phyloP scores from a whole-genome alignment of 2,329 filamentous ascomycete genomes.

The Tolypocladium album region DNA sequence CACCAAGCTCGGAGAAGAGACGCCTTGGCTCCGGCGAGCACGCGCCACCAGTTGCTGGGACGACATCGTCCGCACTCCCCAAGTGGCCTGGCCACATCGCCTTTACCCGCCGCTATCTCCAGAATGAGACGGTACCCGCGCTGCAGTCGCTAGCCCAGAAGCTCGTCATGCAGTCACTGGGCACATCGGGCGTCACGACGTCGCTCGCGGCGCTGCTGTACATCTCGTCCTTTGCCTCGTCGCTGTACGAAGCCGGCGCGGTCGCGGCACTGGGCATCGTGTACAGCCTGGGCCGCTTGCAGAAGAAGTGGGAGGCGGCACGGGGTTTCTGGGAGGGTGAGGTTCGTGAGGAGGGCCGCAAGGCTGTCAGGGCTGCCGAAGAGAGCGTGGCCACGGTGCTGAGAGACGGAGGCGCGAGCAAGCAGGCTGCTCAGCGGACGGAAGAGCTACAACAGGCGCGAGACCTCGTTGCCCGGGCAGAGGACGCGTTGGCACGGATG shows the following conservation, averaged over 20 bases:
- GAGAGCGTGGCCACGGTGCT: conserved; percentile 38
- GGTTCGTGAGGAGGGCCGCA: conserved; percentile 56
- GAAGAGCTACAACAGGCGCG: conserved; percentile 28
- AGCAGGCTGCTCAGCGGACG: conserved; percentile 12
- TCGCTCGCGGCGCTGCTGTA: conserved; percentile 47
- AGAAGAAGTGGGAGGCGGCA: conserved; percentile 52
- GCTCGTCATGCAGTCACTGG: conserved; percentile 64
- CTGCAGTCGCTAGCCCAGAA: conserved; percentile 64
- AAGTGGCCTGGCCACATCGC: conserved; percentile 70
- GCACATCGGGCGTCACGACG: conserved; percentile 54
- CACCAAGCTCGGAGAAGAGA: conserved; percentile 5
- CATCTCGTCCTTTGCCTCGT: conserved; percentile 39
- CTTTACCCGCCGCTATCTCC: conserved; percentile 55
- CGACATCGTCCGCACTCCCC: conserved; percentile 12
- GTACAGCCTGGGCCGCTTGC: conserved; percentile 48
- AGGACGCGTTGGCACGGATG: conserved; percentile 35
- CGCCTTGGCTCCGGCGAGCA: conserved; percentile 13
- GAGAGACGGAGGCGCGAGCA: conserved; percentile 15
- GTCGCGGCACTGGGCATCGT: conserved; percentile 50
- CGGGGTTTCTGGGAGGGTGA: conserved; percentile 53
- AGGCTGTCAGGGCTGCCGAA: conserved; percentile 48
- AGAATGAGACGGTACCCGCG: conserved; percentile 55
- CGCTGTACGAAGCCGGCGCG: conserved; percentile 50
- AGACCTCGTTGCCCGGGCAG: conserved; percentile 36
- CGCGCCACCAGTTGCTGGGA: conserved; percentile 12